phyloP scores from a whole-genome alignment of 2,329 filamentous ascomycete genomes.

The Metarhizium album region DNA sequence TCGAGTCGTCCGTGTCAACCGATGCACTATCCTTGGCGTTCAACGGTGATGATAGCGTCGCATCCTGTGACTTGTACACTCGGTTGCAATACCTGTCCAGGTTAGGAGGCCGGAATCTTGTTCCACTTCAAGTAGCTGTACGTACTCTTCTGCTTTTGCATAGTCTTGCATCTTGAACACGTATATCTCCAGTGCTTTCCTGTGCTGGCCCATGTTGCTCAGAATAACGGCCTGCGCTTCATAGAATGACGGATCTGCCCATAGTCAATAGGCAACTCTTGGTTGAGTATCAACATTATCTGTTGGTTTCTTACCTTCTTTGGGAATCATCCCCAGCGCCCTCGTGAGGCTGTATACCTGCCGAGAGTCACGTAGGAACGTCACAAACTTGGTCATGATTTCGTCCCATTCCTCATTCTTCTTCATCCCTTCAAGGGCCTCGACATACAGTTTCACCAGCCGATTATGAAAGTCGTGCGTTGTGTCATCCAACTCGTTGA shows the following conservation, averaged over 20 bases:
- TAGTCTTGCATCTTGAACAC: slow-evolving; percentile 89
- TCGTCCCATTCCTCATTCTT: slow-evolving; percentile 40
- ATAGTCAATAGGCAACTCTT: neutral
- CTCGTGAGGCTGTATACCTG: slow-evolving; percentile 67
- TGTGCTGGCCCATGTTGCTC: slow-evolving; percentile 90
- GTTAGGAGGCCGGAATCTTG: slow-evolving; percentile 11
- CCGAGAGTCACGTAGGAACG: slow-evolving; percentile 63
- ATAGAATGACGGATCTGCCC: slow-evolving; percentile 70
- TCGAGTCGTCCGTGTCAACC: slow-evolving; percentile 35
- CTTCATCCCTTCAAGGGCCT: slow-evolving; percentile 39
- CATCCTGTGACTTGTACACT: slow-evolving; percentile 54
- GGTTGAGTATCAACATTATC: slow-evolving; percentile 3
- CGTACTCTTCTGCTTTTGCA: slow-evolving; percentile 82
- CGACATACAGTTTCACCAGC: slow-evolving; percentile 59
- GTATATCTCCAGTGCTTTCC: slow-evolving; percentile 92
- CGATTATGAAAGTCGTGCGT: slow-evolving; percentile 81
- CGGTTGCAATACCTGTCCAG: slow-evolving; percentile 70
- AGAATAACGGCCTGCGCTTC: slow-evolving; percentile 85
- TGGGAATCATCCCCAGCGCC: slow-evolving; percentile 67
- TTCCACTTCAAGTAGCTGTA: slow-evolving; percentile 10
- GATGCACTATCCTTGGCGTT: slow-evolving; percentile 22
- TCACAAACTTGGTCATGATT: slow-evolving; percentile 56
- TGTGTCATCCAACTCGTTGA: slow-evolving; percentile 73
- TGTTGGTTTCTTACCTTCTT: slow-evolving; percentile 50
- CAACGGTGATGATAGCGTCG: slow-evolving; percentile 24